Evolutionary conservation across 352 stramenopile genomes (phyloP).

Genomic region (Halophytophthora polymorphica): DNA sequence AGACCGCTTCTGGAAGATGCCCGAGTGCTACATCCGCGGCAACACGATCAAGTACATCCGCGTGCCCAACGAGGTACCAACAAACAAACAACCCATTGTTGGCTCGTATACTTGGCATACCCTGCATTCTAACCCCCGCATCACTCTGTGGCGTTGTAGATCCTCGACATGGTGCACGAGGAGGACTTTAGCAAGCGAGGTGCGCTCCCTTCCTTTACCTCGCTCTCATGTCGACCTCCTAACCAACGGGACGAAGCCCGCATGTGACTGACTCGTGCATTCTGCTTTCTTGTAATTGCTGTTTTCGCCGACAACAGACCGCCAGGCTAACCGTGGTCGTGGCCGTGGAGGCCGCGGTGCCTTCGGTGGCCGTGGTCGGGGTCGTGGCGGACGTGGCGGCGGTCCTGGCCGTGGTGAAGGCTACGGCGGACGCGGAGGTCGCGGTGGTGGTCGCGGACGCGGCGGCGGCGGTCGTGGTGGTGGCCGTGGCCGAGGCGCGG

Average conservation of each 20-base stretch:
- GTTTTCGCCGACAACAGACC: constrained; percentile 36
- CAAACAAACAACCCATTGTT: not conserved
- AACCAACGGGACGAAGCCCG: too few species aligned
- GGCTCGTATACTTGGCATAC: not conserved
- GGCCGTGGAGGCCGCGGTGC: constrained; percentile 62
- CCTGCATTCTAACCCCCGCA: not conserved
- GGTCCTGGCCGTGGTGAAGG: constrained; percentile 30
- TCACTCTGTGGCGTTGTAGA: constrained; percentile 26
- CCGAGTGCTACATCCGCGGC: constrained; percentile 97
- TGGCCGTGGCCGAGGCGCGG: constrained; percentile 32
- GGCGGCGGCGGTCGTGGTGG: constrained; percentile 31
- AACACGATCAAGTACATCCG: constrained; percentile 99
- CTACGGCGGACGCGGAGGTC: constrained; percentile 19
- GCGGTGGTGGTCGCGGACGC: constrained; percentile 18
- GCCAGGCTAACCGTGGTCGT: constrained; percentile 66
- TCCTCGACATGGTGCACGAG: constrained; percentile 94
- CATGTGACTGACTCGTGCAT: constrained; percentile 1
- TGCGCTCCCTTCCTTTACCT: constrained; percentile 18
- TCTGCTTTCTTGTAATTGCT: constrained; percentile 4
- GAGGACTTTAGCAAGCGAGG: constrained; percentile 87
- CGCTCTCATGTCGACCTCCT: too few species aligned
- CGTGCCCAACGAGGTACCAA: constrained; percentile 92
- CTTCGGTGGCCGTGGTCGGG: constrained; percentile 41
- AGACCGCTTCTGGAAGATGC: constrained; percentile 97
- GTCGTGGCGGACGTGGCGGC: constrained; percentile 39